Conservation (phyloP, 106 monocot genomes). For the Allium sativum region DNA sequence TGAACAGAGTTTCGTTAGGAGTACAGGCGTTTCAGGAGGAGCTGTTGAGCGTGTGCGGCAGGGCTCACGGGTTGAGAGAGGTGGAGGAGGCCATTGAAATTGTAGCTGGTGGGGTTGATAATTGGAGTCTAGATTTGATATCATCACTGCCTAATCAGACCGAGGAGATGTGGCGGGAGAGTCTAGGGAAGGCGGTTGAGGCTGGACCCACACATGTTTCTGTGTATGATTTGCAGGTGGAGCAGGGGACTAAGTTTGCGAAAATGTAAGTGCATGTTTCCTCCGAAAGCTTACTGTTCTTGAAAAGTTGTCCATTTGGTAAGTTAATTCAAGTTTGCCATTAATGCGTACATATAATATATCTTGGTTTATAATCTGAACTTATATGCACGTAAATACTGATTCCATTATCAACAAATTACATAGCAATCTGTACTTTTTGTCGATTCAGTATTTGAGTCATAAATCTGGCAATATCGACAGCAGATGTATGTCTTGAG, state of each 20-base stretch:
- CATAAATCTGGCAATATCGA: too few species aligned
- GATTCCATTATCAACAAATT: too few species aligned
- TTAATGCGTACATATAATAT: too few species aligned
- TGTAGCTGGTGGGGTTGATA: constrained; percentile 33
- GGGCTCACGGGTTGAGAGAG: constrained; percentile 71
- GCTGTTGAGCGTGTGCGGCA: constrained; percentile 59
- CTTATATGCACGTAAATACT: too few species aligned
- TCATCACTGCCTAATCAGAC: constrained; percentile 77
- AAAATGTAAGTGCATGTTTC: constrained; percentile 39
- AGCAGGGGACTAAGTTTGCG: constrained; percentile 94
- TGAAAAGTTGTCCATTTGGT: too few species aligned
- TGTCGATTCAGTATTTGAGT: too few species aligned
- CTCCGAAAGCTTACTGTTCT: too few species aligned
- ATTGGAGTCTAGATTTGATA: constrained; percentile 96
- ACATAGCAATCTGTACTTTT: too few species aligned
- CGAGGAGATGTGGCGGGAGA: constrained; percentile 77
- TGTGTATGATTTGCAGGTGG: constrained; percentile 93
- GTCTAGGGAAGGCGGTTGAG: constrained; percentile 36
- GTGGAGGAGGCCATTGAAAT: constrained; percentile 67
- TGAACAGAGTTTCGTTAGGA: constrained; percentile 88
- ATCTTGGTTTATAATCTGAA: too few species aligned
- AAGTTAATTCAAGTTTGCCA: too few species aligned
- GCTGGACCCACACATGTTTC: constrained; percentile 66
- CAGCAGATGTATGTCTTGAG: too few species aligned
- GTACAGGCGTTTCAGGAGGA: constrained; percentile 97